A percentile compares a stretch with the other conserved stretches of the same genome.
Evolutionary conservation across 345 rosid genomes (phyloP).

Genomic region (Diplotaxis tenuifolia): DNA sequence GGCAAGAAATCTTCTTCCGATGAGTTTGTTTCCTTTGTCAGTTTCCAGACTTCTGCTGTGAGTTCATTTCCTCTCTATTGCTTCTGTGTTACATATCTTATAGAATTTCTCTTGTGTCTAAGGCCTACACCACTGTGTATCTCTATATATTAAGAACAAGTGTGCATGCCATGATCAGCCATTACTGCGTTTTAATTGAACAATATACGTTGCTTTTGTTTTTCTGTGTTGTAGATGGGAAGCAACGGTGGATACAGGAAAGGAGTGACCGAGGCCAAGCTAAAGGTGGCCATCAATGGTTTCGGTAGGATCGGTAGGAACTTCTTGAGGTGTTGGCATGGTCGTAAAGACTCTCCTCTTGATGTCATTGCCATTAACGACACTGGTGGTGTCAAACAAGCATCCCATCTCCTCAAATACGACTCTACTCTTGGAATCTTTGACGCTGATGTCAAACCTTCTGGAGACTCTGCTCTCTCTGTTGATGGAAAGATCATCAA

Average conservation of each 20-base stretch:
- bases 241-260: too few relatives aligned
- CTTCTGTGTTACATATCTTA: conserved; percentile 8
- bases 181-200: conserved; percentile 7
- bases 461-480: conserved; percentile 73
- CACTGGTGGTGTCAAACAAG: conserved; percentile 96
- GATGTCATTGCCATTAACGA: too few relatives aligned
- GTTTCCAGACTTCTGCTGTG: conserved; percentile 81
- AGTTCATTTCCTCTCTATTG: conserved; percentile 36
- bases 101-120: background rate
- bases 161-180: conserved; percentile 27
- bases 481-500: conserved; percentile 98
- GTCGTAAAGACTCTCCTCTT: too few relatives aligned
- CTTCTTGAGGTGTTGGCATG: too few relatives aligned
- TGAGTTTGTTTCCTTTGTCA: too few relatives aligned
- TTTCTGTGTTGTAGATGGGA: conserved; percentile 49
- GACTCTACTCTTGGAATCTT: conserved; percentile 96
- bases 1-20: conserved; percentile 55
- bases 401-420: conserved; percentile 94
- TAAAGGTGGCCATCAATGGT: conserved; percentile 96
- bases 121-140: conserved; percentile 13
- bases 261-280: conserved; percentile 71
- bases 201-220: background rate
- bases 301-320: too few relatives aligned
- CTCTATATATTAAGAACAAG: background rate
- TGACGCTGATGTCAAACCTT: conserved; percentile 90